Evolutionary conservation across 2,329 filamentous ascomycete genomes (phyloP).

Genomic region (Neofusicoccum kwambonambiense): DNA sequence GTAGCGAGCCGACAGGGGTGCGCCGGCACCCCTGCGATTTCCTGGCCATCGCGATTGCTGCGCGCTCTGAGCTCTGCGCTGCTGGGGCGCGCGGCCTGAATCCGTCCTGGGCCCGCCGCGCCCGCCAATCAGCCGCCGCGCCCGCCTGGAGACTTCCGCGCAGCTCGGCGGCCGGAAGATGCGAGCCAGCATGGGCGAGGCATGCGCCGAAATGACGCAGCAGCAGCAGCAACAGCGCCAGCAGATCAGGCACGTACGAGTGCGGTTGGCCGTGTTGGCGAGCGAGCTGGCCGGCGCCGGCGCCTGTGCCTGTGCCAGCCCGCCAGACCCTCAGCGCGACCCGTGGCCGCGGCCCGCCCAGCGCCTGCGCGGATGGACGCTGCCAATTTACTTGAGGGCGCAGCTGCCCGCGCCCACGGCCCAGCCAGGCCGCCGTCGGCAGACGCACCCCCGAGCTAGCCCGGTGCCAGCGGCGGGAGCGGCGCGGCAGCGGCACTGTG

Average conservation of each 20-base stretch:
- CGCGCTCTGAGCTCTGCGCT: background rate
- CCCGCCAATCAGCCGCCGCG: background rate
- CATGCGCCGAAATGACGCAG: conserved; percentile 11
- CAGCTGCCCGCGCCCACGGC: no score
- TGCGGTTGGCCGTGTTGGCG: background rate
- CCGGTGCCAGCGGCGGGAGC: no score
- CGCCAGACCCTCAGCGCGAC: background rate
- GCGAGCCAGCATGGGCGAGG: conserved; percentile 4
- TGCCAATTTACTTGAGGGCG: no score
- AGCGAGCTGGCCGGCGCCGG: background rate
- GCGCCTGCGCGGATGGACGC: no score
- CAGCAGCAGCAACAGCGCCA: background rate
- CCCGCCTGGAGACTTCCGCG: background rate
- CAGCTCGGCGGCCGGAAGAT: background rate
- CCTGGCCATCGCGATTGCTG: background rate
- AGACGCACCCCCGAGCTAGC: no score
- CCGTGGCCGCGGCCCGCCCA: background rate
- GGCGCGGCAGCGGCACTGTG: no score
- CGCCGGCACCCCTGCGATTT: background rate
- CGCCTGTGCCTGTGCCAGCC: no score
- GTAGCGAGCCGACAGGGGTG: background rate
- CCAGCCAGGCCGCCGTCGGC: no score
- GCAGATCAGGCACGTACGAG: background rate
- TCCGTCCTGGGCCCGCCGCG: background rate
- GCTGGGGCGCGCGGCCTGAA: background rate